Evolutionary conservation across 148 eudicot genomes (phyloP), one percentile per base, ranked within the genome.

Genomic region (Camellia sinensis): DNA sequence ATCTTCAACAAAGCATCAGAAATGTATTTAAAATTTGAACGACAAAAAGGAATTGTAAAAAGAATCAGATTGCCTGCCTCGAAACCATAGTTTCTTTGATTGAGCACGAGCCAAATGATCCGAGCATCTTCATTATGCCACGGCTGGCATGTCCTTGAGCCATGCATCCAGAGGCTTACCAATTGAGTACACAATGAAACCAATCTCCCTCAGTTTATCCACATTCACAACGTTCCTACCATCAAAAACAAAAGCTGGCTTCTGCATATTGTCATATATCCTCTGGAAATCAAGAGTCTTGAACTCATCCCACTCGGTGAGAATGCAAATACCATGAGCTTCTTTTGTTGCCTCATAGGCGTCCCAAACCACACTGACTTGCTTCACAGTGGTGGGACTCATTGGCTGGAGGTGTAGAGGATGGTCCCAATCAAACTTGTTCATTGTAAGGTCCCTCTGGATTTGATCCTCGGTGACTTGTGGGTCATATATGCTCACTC

Each of bases 271-370:
- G 84, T 66, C 45, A 8, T 66, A 66, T 29, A 66, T 66, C 45
- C 45, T 66, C 70, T 66, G 70, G 70, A 29, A 90, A 77, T 90
- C 93, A 17, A 90, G 90, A 43, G 77, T 81, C 84, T 86, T 90
- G 78, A 90, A 89, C 87, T 90, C 93, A 60, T 89, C 91, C 93
- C 93, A 90, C 80, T 90, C 93, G 0, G 93, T 90, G 56, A 90
- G 70, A 74, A 90, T 86, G 72, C 93, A 90, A 13, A 90, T 71
- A 44, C 84, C 93, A 77, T 90, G 93, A 15, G 93, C 91, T 12
- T 84, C 90, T 73, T 87, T 87, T 14, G 93, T 82, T 17, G 93
- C 93, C 76, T 83, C 90, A 65, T 90, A 90, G 7, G 90, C 93
- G 67, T 88, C 92, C 91, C 89, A 84, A 6, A 85, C 92, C 69